Conservation (phyloP, 208 protist species). For the Vickermania ingenoplastis region DNA sequence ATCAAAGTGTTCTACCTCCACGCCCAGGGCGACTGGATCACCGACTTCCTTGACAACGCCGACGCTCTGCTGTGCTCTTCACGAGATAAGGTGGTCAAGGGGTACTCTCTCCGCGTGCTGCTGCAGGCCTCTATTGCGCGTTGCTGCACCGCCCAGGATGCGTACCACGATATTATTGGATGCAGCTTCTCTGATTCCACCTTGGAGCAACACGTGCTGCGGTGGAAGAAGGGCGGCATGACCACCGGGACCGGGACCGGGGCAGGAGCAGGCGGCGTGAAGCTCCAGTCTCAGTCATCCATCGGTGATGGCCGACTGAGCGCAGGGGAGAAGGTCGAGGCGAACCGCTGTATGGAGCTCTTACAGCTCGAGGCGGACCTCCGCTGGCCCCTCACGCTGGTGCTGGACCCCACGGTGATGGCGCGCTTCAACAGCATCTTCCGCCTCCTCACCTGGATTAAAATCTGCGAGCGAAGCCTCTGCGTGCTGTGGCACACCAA, state of each 20-base stretch:
- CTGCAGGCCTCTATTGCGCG: conserved; percentile 72
- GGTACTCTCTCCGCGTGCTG: conserved; percentile 69
- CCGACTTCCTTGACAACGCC: conserved; percentile 79
- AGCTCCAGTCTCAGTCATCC: too few relatives aligned
- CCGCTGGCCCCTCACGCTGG: conserved; percentile 76
- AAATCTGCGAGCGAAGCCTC: conserved; percentile 67
- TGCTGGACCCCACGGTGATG: conserved; percentile 48
- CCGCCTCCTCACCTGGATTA: conserved; percentile 72
- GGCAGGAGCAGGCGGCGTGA: neutral
- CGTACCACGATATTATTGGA: conserved; percentile 63
- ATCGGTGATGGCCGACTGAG: conserved; percentile 12
- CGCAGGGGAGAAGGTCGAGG: conserved; percentile 17
- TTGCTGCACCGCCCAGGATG: conserved; percentile 40
- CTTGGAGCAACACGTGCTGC: conserved; percentile 30
- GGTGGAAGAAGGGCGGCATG: conserved; percentile 4
- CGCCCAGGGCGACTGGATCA: conserved; percentile 70
- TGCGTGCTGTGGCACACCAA: conserved; percentile 46
- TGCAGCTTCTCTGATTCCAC: conserved; percentile 59
- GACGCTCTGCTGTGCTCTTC: conserved; percentile 51
- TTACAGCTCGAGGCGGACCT: conserved; percentile 78
- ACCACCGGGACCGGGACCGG: neutral
- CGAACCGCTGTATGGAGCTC: conserved; percentile 49
- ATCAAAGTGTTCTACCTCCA: conserved; percentile 82
- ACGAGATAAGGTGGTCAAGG: conserved; percentile 40
- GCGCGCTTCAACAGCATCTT: conserved; percentile 71